Evolutionary conservation across 805 yeast species (phyloP), one percentile per base, ranked within the genome.

Genomic region (Candida nitratophila): DNA sequence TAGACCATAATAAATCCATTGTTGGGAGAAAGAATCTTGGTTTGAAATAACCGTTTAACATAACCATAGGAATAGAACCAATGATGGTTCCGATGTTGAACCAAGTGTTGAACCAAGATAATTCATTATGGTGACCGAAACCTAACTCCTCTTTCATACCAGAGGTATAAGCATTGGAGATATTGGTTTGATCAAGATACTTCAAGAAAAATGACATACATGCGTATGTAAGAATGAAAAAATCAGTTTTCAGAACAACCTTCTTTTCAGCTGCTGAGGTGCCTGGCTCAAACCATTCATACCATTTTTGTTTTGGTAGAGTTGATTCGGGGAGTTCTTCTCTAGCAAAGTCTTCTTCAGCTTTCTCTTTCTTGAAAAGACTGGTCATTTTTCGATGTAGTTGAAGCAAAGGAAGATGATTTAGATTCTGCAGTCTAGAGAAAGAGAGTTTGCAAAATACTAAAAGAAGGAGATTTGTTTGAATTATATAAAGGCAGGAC

Each of bases 61-160:
- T 48, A 50, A 80, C 79, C 52, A 79, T 72, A 2, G 89, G 89
- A 32, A 82, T 59, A 69, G 79, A 74, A 9, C 79, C 80, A 17
- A 81, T 65, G 27, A 76, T 72, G 55, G 79, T 78, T 3, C 88
- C 89, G 27, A 59, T 50, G 19, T 56, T 55, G 39, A 54, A 58
- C 33, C 46, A 52, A 12, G 64, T 59, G 38, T 50, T 55, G 40
- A 57, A 57, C 40, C 19, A 40, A 5, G 19, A 17, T 7, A 57
- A 43, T 37, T 56, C 53, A 40, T 57, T 57, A 7, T 50, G 51
- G 3, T 43, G 22, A 30, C 26, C 22, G 15, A 57, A 42, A 2
- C 48, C 45, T 24, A 56, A 38, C 6, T 35, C 84, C 45, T 77
- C 78, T 50, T 76, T 70, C 84, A 81, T 76, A 10, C 86, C 86